Base-by-base conservation (phyloP, 495 filamentous ascomycete species). In the Lepidopterella palustris region DNA sequence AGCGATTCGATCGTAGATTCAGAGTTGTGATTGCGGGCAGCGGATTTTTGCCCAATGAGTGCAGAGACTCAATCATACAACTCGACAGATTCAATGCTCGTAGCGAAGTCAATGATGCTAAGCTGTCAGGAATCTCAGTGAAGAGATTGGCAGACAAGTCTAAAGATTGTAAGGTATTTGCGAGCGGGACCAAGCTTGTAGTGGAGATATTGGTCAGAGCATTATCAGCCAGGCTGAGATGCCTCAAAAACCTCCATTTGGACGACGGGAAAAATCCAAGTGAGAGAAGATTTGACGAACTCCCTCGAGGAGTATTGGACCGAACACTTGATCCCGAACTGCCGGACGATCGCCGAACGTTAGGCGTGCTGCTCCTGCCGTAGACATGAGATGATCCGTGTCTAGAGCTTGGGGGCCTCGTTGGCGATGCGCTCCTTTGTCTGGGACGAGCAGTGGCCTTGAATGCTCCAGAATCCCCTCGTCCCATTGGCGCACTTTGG, bases 41-140 rank as follows among this genome's bases (percentile, higher is more conserved):
- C 28, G 93, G 92, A 70, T 86, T 91, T 57, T 88, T 82, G 1
- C 84, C 83, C 18, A 98, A 77, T 3, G 92, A 96, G 64, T 95
- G 90, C 57, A 98, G 76, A 29, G 90, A 95, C 55, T 93, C 89
- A 51, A 98, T 96, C 92, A 97, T 96, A 79, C 93, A 97, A 67
- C 90, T 85, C 13, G 92, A 92, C 26, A 98, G 78, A 67, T 98
- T 97, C 48, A 98, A 74, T 24, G 93, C 91, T 48, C 89, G 82
- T 23, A 98, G 79, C 21, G 87, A 84, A 29, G 88, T 88, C 48
- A 98, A 76, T 13, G 82, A 85, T 35, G 90, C 84, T 31, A 98
- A 73, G 66, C 87, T 88, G 69, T 97, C 93, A 0, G 93, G 93
- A 47, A 97, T 86, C 66, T 96, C 88, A 0, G 83, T 83, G 50